phyloP scores from a whole-genome alignment of 345 rosid species.

The Turritis glabra region DNA sequence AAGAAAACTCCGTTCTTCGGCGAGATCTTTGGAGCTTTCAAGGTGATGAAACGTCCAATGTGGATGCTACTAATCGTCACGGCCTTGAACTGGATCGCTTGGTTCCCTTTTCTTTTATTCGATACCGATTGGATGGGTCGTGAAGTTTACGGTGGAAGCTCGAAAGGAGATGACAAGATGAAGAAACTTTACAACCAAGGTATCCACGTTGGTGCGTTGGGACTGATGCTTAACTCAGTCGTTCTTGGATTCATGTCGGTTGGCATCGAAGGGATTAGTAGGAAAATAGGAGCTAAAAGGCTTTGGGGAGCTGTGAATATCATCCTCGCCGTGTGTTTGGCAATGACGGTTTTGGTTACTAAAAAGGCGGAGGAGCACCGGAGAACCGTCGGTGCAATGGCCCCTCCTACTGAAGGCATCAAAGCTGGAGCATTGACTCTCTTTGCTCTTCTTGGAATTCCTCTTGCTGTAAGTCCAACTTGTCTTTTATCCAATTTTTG shows the following conservation, averaged over 20 bases:
- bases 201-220: conserved; percentile 70
- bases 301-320: conserved; percentile 71
- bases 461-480: conserved; percentile 55
- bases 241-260: conserved; percentile 61
- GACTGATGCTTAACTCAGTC: conserved; percentile 66
- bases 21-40: conserved; percentile 51
- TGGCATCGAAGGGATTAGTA: conserved; percentile 43
- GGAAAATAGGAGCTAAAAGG: conserved; percentile 46
- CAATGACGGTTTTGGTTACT: conserved; percentile 50
- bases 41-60: conserved; percentile 56
- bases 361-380: conserved; percentile 56
- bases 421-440: conserved; percentile 51
- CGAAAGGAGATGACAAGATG: conserved; percentile 29
- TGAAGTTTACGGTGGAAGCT: conserved; percentile 74
- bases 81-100: conserved; percentile 66
- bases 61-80: conserved; percentile 66
- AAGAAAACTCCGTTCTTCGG: conserved; percentile 27
- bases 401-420: conserved; percentile 43
- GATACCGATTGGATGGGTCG: conserved; percentile 94
- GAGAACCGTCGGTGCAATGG: background rate
- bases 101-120: conserved; percentile 81
- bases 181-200: conserved; percentile 53
- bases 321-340: conserved; percentile 54
- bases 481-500: background rate
- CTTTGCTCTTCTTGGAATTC: conserved; percentile 68